Conservation (phyloP, 805 yeast genomes). For the Yarrowia keelungensis region DNA sequence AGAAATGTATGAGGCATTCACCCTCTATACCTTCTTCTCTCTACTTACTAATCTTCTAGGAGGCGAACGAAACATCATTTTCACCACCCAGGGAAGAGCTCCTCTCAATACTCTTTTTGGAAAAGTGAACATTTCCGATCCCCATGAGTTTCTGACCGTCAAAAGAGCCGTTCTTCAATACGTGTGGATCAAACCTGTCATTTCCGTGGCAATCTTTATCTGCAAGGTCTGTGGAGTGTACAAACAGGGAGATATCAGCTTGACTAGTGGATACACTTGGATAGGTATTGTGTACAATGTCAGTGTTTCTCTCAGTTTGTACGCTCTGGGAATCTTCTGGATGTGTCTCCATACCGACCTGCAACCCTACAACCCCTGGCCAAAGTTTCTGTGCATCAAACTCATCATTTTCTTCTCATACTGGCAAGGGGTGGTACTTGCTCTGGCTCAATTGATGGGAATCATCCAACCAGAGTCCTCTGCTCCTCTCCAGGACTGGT, state of each 20-base stretch:
- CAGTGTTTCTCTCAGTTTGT: constrained; percentile 81
- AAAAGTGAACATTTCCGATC: constrained; percentile 83
- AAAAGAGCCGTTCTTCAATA: constrained; percentile 91
- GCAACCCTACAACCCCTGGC: constrained; percentile 82
- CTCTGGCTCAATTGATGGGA: constrained; percentile 50
- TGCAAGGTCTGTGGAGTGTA: constrained; percentile 58
- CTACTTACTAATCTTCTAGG: constrained; percentile 83
- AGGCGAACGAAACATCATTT: constrained; percentile 87
- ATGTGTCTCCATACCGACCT: constrained; percentile 81
- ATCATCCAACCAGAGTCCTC: constrained; percentile 39
- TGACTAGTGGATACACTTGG: constrained; percentile 64
- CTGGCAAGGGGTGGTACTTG: constrained; percentile 85
- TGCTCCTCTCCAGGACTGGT: constrained; percentile 70
- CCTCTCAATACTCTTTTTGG: constrained; percentile 71
- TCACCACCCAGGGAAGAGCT: constrained; percentile 69
- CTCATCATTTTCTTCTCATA: constrained; percentile 95
- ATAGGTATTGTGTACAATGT: constrained; percentile 73
- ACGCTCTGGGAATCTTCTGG: constrained; percentile 91
- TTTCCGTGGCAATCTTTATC: constrained; percentile 63
- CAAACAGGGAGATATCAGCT: constrained; percentile 58
- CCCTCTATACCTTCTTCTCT: constrained; percentile 89
- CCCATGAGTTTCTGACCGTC: constrained; percentile 73
- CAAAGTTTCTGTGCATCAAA: constrained; percentile 91
- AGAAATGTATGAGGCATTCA: constrained; percentile 95
- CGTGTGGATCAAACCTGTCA: constrained; percentile 90